phyloP scores from a whole-genome alignment of 164 flowering plant species.

The Buxus sempervirens region DNA sequence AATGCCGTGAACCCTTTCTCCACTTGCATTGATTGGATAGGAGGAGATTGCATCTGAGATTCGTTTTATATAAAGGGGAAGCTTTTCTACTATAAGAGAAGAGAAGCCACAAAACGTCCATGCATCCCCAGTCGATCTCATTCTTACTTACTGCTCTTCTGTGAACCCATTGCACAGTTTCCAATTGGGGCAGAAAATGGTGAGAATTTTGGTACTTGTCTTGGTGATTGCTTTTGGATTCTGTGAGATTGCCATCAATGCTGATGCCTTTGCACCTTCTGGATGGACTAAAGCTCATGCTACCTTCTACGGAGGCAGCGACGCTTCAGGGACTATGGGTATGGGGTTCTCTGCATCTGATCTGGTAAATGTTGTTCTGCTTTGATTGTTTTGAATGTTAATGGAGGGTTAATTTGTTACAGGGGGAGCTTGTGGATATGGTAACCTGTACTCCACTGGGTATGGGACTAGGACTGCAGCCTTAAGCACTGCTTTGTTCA shows the following conservation, averaged over 20 bases:
- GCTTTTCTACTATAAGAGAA: background rate
- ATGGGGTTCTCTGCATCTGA: constrained; percentile 11
- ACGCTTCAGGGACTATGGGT: constrained; percentile 87
- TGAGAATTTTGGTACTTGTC: constrained; percentile 10
- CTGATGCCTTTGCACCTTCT: constrained; percentile 34
- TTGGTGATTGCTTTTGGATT: constrained; percentile 13
- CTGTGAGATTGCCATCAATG: constrained; percentile 14
- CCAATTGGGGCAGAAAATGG: constrained; percentile 25
- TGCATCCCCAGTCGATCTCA: background rate
- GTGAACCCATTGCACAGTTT: constrained; percentile 3
- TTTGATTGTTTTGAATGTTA: constrained; percentile 7
- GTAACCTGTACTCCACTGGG: constrained; percentile 59
- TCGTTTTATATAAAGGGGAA: constrained; percentile 30
- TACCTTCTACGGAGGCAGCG: constrained; percentile 73
- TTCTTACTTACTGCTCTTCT: constrained; percentile 11
- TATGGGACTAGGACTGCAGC: constrained; percentile 72
- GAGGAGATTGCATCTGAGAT: constrained; percentile 25
- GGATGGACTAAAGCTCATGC: constrained; percentile 66
- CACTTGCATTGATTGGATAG: constrained; percentile 45
- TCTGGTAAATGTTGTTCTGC: too few relatives aligned
- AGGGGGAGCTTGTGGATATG: constrained; percentile 86
- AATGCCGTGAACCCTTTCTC: constrained; percentile 7
- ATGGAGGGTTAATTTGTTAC: constrained; percentile 2
- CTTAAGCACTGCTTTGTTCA: constrained; percentile 78
- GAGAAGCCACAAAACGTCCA: constrained; percentile 10